Percentiles rank a stretch among this genome's conserved stretches.
Evolutionary conservation across 1,139 yeast genomes (phyloP).

Genomic region (Geotrichum siamense): DNA sequence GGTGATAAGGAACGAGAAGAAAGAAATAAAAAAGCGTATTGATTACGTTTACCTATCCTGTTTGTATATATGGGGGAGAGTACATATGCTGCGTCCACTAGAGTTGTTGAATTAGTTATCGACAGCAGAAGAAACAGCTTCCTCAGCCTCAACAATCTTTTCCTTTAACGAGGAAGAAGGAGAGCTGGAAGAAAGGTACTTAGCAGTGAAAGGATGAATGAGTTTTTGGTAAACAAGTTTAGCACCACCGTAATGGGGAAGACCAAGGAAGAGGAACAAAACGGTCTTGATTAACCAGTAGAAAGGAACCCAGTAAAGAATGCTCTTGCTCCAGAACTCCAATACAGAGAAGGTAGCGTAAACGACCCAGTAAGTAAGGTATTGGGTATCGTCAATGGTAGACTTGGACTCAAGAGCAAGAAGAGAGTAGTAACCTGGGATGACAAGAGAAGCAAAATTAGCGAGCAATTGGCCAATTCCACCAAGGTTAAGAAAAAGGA

Average conservation of each 20-base stretch:
- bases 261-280: slow-evolving; percentile 78
- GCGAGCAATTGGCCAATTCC: slow-evolving; percentile 87
- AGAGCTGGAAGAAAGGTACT: slow-evolving; percentile 37
- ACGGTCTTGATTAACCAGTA: slow-evolving; percentile 91
- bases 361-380: slow-evolving; percentile 94
- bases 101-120: slow-evolving; percentile 26
- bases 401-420: slow-evolving; percentile 69
- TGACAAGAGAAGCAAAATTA: slow-evolving; percentile 81
- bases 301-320: slow-evolving; percentile 91
- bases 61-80: too few relatives aligned
- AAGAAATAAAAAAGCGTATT: too few relatives aligned
- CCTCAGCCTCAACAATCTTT: slow-evolving; percentile 30
- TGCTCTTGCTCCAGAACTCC: slow-evolving; percentile 93
- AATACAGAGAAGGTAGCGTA: slow-evolving; percentile 83
- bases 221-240: slow-evolving; percentile 53
- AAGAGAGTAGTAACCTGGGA: slow-evolving; percentile 88
- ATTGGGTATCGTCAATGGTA: slow-evolving; percentile 71
- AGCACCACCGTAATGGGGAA: slow-evolving; percentile 88
- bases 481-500: slow-evolving; percentile 82
- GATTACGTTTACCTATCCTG: too few relatives aligned
- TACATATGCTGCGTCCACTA: too few relatives aligned
- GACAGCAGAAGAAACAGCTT: slow-evolving; percentile 29
- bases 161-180: slow-evolving; percentile 31
- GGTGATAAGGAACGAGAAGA: too few relatives aligned
- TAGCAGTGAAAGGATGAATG: slow-evolving; percentile 68